A percentile compares a stretch with the other conserved stretches of the same genome.
These are phyloP conservation scores for Gardenia jasminoides DNA, from an alignment of 257 asterid genomes.

Conservation along the genomic window DNA sequence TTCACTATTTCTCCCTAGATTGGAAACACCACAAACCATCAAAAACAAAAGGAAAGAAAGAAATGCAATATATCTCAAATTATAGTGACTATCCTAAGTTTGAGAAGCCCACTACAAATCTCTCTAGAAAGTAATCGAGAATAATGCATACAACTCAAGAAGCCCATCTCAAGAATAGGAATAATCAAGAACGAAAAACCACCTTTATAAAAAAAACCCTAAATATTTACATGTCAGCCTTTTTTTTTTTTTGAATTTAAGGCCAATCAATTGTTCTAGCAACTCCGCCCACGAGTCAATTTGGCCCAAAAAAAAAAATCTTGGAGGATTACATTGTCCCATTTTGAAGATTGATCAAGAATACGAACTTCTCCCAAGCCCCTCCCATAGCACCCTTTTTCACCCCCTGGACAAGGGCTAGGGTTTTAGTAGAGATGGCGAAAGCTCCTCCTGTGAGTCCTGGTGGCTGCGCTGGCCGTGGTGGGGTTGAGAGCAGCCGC, in stretches of 20 bases:
- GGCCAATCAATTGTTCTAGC: no score
- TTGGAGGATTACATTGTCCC: no score
- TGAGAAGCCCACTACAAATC: constrained; percentile 8
- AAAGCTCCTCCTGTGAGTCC: constrained; percentile 37
- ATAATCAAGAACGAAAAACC: background rate
- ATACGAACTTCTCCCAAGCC: constrained; percentile 32
- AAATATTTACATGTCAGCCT: no score
- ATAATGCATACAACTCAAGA: constrained; percentile 16
- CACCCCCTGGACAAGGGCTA: background rate
- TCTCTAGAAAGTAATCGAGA: background rate
- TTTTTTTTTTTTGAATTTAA: no score
- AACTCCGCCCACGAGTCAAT: no score
- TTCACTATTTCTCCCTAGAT: constrained; percentile 28
- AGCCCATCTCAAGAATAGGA: background rate
- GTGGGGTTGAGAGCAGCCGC: constrained; percentile 57
- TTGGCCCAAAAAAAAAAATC: no score
- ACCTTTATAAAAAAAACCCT: no score
- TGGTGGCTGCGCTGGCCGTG: constrained; percentile 44
- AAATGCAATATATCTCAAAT: background rate
- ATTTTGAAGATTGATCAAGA: no score
- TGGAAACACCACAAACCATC: background rate
- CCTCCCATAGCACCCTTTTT: background rate
- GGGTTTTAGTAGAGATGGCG: constrained; percentile 25
- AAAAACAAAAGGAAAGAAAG: background rate
- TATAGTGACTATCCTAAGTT: no score